Conservation (phyloP, 2,329 filamentous ascomycete species). For the Stachybotrys chlorohalonatus region DNA sequence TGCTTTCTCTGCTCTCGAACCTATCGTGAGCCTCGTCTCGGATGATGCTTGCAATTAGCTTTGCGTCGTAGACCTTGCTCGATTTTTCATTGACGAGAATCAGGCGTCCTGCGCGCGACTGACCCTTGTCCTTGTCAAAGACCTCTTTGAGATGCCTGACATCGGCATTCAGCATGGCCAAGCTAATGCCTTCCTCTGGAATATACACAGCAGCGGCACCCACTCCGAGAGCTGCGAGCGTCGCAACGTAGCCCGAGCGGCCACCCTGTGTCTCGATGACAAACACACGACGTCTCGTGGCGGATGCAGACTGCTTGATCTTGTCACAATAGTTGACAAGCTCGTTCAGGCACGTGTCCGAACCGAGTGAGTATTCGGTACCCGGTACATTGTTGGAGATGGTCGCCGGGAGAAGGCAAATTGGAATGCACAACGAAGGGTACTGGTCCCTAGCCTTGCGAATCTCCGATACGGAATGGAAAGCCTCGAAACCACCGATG, state of each 20-base stretch:
- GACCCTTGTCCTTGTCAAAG: constrained; percentile 77
- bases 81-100: constrained; percentile 97
- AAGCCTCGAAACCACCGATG: constrained; percentile 93
- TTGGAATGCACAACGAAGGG: constrained; percentile 83
- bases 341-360: constrained; percentile 93
- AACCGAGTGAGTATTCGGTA: constrained; percentile 93
- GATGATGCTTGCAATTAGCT: constrained; percentile 92
- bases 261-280: constrained; percentile 98
- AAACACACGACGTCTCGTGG: constrained; percentile 87
- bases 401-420: constrained; percentile 87
- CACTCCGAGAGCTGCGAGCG: constrained; percentile 81
- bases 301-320: constrained; percentile 93
- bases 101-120: constrained; percentile 82
- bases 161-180: constrained; percentile 86
- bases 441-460: constrained; percentile 71
- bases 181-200: constrained; percentile 88
- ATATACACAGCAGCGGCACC: constrained; percentile 93
- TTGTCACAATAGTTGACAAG: constrained; percentile 93
- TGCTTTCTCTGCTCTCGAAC: constrained; percentile 86
- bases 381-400: constrained; percentile 98
- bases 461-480: constrained; percentile 82
- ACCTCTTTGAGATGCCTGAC: constrained; percentile 82
- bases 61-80: constrained; percentile 81
- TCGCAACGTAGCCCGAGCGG: constrained; percentile 87
- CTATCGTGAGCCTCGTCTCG: constrained; percentile 84